phyloP scores from a whole-genome alignment of 768 basidiomycete genomes.

The Rubroboletus pulcherrimus region DNA sequence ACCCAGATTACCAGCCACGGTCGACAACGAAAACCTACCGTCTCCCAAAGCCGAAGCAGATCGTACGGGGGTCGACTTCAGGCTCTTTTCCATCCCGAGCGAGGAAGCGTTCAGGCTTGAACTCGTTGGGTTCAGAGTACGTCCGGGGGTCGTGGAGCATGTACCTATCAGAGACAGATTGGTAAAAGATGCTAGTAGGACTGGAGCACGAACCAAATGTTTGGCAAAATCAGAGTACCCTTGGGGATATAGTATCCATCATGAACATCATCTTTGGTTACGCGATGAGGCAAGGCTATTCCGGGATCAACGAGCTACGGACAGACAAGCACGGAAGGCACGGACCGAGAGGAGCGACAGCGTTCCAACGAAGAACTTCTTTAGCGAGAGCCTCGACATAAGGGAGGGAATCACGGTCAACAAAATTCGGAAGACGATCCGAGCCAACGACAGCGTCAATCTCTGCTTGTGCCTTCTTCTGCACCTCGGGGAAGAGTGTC shows the following conservation, averaged over 20 bases:
- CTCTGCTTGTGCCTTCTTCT: conserved; percentile 58
- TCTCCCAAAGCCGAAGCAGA: conserved; percentile 71
- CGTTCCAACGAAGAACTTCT: conserved; percentile 49
- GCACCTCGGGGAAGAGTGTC: conserved; percentile 51
- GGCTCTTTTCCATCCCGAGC: conserved; percentile 32
- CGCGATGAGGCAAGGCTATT: conserved; percentile 43
- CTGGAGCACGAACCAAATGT: conserved; percentile 15
- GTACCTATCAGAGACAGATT: conserved; percentile 14
- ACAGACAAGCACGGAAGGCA: conserved; percentile 21
- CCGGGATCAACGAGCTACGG: conserved; percentile 29
- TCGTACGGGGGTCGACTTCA: conserved; percentile 53
- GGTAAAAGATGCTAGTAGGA: conserved; percentile 1
- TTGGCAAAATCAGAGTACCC: conserved; percentile 27
- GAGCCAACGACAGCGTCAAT: conserved; percentile 56
- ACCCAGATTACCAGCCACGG: not conserved
- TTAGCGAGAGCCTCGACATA: conserved; percentile 58
- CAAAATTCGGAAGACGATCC: conserved; percentile 57
- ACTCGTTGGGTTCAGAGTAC: conserved; percentile 52
- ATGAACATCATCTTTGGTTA: conserved; percentile 57
- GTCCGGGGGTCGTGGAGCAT: conserved; percentile 34
- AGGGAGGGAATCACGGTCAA: conserved; percentile 54
- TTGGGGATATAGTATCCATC: conserved; percentile 62
- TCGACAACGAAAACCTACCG: conserved; percentile 34
- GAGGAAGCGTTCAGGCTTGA: conserved; percentile 61
- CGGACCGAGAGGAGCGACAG: conserved; percentile 37